phyloP scores from a whole-genome alignment of 352 stramenopile genomes.

The Phytophthora agathidicida region DNA sequence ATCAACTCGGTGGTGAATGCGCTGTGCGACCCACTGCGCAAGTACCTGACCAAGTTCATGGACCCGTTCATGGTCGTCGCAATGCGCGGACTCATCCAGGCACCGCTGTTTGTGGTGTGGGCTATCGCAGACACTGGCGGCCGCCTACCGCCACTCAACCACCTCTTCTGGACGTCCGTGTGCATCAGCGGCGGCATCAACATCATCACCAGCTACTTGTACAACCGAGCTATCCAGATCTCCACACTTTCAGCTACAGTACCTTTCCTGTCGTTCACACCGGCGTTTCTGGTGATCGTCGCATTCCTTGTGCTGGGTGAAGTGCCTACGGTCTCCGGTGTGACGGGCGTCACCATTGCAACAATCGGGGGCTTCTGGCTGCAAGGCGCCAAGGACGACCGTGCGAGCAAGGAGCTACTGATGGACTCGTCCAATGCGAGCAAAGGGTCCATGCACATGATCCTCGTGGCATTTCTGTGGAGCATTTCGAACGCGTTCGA shows the following conservation, averaged over 20 bases:
- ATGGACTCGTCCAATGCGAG: conserved; percentile 61
- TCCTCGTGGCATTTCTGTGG: conserved; percentile 82
- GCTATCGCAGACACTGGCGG: conserved; percentile 61
- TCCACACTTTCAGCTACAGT: conserved; percentile 78
- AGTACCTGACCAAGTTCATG: conserved; percentile 86
- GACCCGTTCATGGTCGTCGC: conserved; percentile 83
- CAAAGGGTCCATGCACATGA: conserved; percentile 85
- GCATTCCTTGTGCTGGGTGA: conserved; percentile 79
- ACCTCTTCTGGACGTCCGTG: conserved; percentile 83
- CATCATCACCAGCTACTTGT: conserved; percentile 84
- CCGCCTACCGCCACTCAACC: conserved; percentile 64
- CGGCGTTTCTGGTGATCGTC: conserved; percentile 76
- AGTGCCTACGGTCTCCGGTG: conserved; percentile 65
- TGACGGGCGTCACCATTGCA: conserved; percentile 73
- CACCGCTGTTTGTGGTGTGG: conserved; percentile 74
- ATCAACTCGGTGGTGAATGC: conserved; percentile 84
- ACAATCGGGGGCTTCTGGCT: conserved; percentile 78
- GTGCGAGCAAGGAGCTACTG: conserved; percentile 50
- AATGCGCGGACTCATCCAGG: conserved; percentile 69
- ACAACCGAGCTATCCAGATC: conserved; percentile 86
- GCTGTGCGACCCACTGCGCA: conserved; percentile 82
- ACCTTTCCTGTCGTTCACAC: conserved; percentile 84
- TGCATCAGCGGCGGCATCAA: conserved; percentile 79
- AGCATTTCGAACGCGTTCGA: conserved; percentile 86
- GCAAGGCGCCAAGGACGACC: conserved; percentile 57